phyloP scores from a whole-genome alignment of 768 basidiomycete genomes.

The Rhizopogon vinicolor region DNA sequence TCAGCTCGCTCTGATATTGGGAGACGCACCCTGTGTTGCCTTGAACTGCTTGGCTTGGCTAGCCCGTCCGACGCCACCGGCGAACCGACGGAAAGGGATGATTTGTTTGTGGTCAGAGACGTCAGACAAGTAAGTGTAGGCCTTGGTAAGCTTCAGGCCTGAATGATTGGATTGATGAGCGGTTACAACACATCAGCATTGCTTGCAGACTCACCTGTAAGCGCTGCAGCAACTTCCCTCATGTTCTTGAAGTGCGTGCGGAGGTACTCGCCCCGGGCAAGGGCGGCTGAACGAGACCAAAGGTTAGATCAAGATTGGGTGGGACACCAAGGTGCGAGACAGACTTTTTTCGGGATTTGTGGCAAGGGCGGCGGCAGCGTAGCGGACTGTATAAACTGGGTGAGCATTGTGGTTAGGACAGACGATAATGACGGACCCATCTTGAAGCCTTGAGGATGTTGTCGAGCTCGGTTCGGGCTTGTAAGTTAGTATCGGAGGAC shows the following conservation, averaged over 20 bases:
- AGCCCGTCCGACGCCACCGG: conserved; percentile 93
- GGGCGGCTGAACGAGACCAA: conserved; percentile 57
- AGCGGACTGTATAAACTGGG: conserved; percentile 65
- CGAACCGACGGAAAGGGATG: conserved; percentile 94
- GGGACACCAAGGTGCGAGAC: conserved; percentile 23
- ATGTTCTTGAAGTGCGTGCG: conserved; percentile 99
- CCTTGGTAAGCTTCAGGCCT: conserved; percentile 94
- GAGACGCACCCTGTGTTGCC: conserved; percentile 82
- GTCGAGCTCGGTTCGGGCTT: conserved; percentile 31
- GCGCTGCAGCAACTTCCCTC: conserved; percentile 95
- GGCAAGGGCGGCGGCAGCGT: conserved; percentile 83
- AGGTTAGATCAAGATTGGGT: conserved; percentile 7
- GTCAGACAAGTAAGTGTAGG: conserved; percentile 89
- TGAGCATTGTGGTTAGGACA: conserved; percentile 3
- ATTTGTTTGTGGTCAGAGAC: conserved; percentile 96
- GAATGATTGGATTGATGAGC: background rate
- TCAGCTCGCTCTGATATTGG: background rate
- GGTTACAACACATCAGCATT: background rate
- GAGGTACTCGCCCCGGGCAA: conserved; percentile 93
- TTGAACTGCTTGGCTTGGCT: conserved; percentile 96
- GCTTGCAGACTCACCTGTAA: conserved; percentile 61
- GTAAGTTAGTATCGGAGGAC: conserved; percentile 57
- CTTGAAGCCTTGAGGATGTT: conserved; percentile 40
- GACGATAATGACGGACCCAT: conserved; percentile 51
- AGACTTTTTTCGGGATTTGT: conserved; percentile 94